phyloP scores from a whole-genome alignment of 768 basidiomycete genomes.

The Mycena metata region DNA sequence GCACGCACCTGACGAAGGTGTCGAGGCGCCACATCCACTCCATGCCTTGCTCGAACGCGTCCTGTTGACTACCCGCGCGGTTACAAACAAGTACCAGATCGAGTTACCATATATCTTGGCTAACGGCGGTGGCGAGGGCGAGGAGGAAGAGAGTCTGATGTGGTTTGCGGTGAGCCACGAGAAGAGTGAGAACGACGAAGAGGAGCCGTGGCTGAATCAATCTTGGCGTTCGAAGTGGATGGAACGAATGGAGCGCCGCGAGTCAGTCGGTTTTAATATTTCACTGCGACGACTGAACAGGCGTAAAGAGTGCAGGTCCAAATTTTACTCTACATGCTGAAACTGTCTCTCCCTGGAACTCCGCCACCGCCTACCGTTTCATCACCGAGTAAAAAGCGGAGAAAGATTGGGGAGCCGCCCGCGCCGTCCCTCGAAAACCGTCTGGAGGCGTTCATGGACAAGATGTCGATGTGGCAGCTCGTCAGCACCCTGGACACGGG shows the following conservation, averaged over 20 bases:
- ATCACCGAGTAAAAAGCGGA: slow-evolving; percentile 44
- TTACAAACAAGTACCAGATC: slow-evolving; percentile 71
- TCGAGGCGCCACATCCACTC: slow-evolving; percentile 63
- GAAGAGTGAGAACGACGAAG: slow-evolving; percentile 55
- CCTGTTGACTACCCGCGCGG: slow-evolving; percentile 68
- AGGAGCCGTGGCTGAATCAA: slow-evolving; percentile 62
- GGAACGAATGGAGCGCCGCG: slow-evolving; percentile 76
- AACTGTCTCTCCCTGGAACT: slow-evolving; percentile 71
- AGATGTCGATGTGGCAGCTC: slow-evolving; percentile 84
- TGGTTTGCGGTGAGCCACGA: slow-evolving; percentile 81
- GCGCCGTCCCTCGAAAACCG: slow-evolving; percentile 58
- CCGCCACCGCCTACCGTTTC: slow-evolving; percentile 48
- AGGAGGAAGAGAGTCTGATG: slow-evolving; percentile 80
- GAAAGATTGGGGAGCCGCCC: slow-evolving; percentile 35
- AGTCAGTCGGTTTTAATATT: slow-evolving; percentile 54
- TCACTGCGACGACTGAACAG: not conserved
- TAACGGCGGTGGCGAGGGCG: slow-evolving; percentile 71
- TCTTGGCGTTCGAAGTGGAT: slow-evolving; percentile 70
- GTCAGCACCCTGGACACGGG: slow-evolving; percentile 53
- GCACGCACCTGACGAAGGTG: slow-evolving; percentile 48
- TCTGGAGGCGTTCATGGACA: slow-evolving; percentile 83
- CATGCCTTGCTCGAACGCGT: slow-evolving; percentile 72
- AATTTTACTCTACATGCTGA: slow-evolving; percentile 76
- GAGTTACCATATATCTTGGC: slow-evolving; percentile 73
- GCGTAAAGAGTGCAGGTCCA: slow-evolving; percentile 76